These are phyloP conservation scores for Coprinopsis sp. DNA, from an alignment of 768 basidiomycete genomes.

Conservation along the genomic window DNA sequence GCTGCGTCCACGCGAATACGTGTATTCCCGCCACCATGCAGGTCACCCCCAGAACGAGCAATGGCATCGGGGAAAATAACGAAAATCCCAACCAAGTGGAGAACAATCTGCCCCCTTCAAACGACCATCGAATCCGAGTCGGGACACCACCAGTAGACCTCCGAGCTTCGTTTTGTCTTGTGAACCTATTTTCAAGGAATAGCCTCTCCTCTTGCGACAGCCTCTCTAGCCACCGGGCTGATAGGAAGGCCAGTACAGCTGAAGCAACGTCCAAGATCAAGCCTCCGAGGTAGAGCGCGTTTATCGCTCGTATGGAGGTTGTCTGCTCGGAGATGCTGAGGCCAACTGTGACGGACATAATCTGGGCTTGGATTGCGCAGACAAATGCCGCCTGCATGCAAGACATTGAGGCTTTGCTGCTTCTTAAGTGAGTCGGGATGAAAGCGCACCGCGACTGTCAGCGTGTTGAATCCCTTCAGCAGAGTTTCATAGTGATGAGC, in stretches of 20 bases:
- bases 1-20: conserved; percentile 10
- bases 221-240: conserved; percentile 10
- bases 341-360: conserved; percentile 6
- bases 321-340: neutral
- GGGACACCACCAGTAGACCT: neutral
- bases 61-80: conserved; percentile 9
- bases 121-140: neutral
- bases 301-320: conserved; percentile 8
- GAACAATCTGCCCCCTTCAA: neutral
- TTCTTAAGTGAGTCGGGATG: neutral
- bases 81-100: conserved; percentile 7
- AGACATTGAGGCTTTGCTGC: too few species aligned
- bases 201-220: conserved; percentile 6
- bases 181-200: conserved; percentile 1
- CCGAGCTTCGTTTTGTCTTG: neutral
- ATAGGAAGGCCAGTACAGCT: conserved; percentile 10
- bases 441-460: conserved; percentile 12
- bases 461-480: conserved; percentile 9
- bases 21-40: conserved; percentile 9
- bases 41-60: conserved; percentile 9
- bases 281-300: conserved; percentile 10
- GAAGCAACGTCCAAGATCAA: conserved; percentile 10
- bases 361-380: conserved; percentile 10
- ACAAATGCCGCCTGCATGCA: conserved; percentile 9
- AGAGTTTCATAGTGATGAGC: conserved; percentile 6